A percentile compares a stretch with the other conserved stretches of the same genome.
Conservation (phyloP, 169 alveolate species). For the Cryptosporidium meleagridis region DNA sequence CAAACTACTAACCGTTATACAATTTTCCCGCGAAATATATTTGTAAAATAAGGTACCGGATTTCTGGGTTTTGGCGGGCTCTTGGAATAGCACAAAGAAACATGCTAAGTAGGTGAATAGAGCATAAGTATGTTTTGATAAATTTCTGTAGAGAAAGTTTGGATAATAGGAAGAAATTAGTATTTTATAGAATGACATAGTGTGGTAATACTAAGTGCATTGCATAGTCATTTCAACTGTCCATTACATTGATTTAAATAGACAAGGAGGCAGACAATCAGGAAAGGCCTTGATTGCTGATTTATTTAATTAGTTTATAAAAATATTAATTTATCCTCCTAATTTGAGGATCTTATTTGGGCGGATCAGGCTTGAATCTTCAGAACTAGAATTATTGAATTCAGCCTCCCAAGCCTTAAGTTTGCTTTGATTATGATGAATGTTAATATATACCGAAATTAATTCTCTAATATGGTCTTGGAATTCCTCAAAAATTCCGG, state of each 20-base stretch:
- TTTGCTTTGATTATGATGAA: constrained; percentile 78
- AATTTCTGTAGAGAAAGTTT: too few relatives aligned
- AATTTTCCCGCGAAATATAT: neutral
- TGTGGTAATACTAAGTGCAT: too few relatives aligned
- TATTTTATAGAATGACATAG: neutral
- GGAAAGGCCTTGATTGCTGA: neutral
- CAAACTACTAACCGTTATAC: neutral
- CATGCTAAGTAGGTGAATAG: neutral
- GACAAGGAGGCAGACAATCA: neutral
- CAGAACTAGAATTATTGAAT: constrained; percentile 1
- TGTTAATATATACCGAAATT: constrained; percentile 80
- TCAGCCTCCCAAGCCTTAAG: constrained; percentile 82
- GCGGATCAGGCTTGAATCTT: neutral
- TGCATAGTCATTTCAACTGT: neutral
- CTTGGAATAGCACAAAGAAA: neutral
- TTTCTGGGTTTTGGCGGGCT: neutral
- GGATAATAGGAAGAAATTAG: neutral
- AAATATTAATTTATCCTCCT: neutral
- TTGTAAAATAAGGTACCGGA: neutral
- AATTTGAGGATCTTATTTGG: constrained; percentile 47
- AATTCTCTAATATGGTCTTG: constrained; percentile 80
- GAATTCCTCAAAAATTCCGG: constrained; percentile 85
- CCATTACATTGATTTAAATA: neutral
- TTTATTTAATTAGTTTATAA: too few relatives aligned
- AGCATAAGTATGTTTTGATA: neutral